Conservation (phyloP, 2,329 filamentous ascomycete genomes). For the Neurospora sp. region DNA sequence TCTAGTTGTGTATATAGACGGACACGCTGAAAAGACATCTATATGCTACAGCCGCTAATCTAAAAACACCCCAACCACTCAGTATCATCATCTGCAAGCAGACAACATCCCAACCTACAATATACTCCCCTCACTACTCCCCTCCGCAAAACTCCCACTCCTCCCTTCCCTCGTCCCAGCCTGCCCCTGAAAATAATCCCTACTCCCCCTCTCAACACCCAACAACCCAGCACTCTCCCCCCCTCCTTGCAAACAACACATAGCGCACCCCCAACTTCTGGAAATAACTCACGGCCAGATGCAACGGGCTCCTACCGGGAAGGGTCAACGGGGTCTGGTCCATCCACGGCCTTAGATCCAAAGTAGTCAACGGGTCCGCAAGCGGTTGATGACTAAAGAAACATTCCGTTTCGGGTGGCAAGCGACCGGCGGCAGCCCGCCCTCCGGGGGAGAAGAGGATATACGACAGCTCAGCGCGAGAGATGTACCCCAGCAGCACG, state of each 20-base stretch:
- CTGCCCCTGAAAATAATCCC: constrained; percentile 12
- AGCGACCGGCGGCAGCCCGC: constrained; percentile 22
- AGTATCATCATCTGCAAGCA: neutral
- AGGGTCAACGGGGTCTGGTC: constrained; percentile 95
- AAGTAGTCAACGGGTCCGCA: constrained; percentile 63
- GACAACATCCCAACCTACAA: constrained; percentile 6
- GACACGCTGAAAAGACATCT: neutral
- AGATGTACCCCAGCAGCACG: constrained; percentile 85
- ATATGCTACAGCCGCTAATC: neutral
- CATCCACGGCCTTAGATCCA: constrained; percentile 96
- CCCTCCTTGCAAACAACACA: constrained; percentile 58
- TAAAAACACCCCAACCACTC: neutral
- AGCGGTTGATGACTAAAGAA: constrained; percentile 80
- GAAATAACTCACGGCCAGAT: constrained; percentile 87
- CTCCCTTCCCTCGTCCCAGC: constrained; percentile 2
- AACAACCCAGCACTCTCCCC: constrained; percentile 16
- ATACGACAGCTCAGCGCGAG: constrained; percentile 77
- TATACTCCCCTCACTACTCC: constrained; percentile 11
- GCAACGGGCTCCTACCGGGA: constrained; percentile 63
- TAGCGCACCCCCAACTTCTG: constrained; percentile 89
- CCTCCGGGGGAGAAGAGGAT: constrained; percentile 55
- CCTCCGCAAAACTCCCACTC: neutral
- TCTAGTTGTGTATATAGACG: too few relatives aligned
- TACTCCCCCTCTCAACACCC: constrained; percentile 3
- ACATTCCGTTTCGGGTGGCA: constrained; percentile 64